Evolutionary conservation across 1,284 basidiomycete genomes (phyloP), one percentile per base, ranked within the genome.

Genomic region (Sporisorium scitamineum): DNA sequence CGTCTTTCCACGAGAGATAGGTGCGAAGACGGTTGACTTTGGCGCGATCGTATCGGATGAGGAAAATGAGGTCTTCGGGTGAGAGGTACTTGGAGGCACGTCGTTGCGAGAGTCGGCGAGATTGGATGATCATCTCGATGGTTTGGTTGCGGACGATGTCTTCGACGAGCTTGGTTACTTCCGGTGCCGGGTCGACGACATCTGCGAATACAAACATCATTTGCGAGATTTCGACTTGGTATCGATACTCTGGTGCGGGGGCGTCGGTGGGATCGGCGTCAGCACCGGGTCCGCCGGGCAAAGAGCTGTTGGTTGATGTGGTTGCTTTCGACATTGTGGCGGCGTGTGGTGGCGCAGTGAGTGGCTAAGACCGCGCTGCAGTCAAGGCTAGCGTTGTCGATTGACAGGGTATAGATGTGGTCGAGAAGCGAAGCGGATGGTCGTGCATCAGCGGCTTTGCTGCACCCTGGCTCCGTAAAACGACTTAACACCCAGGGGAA

Each of bases 131-230:
- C 74, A 98, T 90, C 85, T 98, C 95, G 65, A 95, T 93, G 54
- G 97, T 90, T 79, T 98, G 95, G 66, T 92, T 90, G 34, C 94
- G 90, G n/a, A 97, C 93, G 64, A 97, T 94, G 85, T 99, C 95
- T 86, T 98, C 95, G 11, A 99, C 93, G 29, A 96, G 89, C 78
- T 92, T 92, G 6, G 95, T 92, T 0, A 95, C 95, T 61, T 95
- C 94, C 8, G 90, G 88, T 60, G 92, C 90, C 0, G 95, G 94
- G 69, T 97, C 94, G 82, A 94, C 93, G 0, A 97, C 92, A 86
- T 96, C 94, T 5, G 94, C 95, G 85, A 97, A 97, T 48, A 98
- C 95, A 83, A 96, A 97, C 92, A 97, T 94, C 92, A 93, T 93
- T 84, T 93, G 93, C 2, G 92, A 90, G 31, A 94, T 94, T 85